phyloP scores from a whole-genome alignment of 345 rosid species.

The Cardiospermum halicacabum region DNA sequence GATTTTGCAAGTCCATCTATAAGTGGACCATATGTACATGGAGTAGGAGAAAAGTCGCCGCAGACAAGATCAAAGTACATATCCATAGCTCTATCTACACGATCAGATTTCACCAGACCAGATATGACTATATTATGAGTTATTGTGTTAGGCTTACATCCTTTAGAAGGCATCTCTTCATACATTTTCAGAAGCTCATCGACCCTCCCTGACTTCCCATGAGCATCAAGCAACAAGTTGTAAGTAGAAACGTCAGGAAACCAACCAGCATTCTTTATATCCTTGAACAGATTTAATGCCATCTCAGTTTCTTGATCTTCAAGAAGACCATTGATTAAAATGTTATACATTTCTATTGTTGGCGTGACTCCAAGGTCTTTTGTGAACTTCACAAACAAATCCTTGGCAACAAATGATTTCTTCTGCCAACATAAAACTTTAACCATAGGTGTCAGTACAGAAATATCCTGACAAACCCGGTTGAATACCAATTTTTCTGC shows the following conservation, averaged over 20 bases:
- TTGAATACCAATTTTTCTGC: conserved; percentile 53
- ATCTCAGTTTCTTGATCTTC: conserved; percentile 35
- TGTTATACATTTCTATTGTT: conserved; percentile 44
- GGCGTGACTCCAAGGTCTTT: conserved; percentile 52
- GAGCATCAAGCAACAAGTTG: conserved; percentile 64
- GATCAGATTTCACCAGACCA: conserved; percentile 51
- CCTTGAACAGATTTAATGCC: conserved; percentile 47
- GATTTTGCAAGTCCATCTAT: conserved; percentile 71
- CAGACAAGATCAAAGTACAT: conserved; percentile 69
- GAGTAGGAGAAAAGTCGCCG: conserved; percentile 66
- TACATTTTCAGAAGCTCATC: conserved; percentile 51
- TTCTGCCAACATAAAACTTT: conserved; percentile 57
- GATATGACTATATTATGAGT: conserved; percentile 84
- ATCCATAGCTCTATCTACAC: conserved; percentile 62
- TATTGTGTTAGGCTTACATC: conserved; percentile 56
- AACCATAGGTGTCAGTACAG: conserved; percentile 58
- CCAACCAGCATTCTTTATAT: conserved; percentile 61
- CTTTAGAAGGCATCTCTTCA: conserved; percentile 52
- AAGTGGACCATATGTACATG: conserved; percentile 84
- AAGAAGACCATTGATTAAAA: conserved; percentile 60
- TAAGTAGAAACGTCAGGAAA: conserved; percentile 59
- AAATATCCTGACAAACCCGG: conserved; percentile 48
- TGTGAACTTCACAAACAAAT: conserved; percentile 51
- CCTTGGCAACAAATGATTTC: conserved; percentile 44
- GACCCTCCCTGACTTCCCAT: conserved; percentile 59